Conservation (phyloP, 352 stramenopile genomes). For the Globisporangium uncinulatum region DNA sequence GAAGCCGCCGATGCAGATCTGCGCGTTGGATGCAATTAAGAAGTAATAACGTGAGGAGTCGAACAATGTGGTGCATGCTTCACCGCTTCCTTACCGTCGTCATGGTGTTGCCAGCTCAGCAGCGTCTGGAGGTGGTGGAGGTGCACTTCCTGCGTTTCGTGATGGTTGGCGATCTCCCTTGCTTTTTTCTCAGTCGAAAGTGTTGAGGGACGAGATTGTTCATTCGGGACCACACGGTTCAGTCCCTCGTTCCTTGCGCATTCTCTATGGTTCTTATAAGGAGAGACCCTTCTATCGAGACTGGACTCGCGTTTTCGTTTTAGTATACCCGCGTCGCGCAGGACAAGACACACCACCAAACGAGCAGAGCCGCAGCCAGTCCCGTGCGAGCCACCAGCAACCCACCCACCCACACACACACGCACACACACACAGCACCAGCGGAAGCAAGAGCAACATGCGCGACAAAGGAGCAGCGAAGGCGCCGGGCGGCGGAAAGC, state of each 20-base stretch:
- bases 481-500: slow-evolving; percentile 32
- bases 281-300: background rate
- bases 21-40: background rate
- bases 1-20: slow-evolving; percentile 80
- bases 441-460: slow-evolving; percentile 17
- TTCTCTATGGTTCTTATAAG: slow-evolving; percentile 21
- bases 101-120: no score
- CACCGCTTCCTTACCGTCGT: background rate
- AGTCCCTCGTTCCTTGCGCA: slow-evolving; percentile 3
- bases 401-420: background rate
- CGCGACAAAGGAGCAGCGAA: slow-evolving; percentile 58
- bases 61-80: background rate
- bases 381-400: background rate
- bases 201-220: background rate
- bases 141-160: no score
- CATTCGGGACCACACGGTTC: background rate
- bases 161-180: no score
- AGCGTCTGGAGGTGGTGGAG: no score
- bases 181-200: background rate
- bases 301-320: background rate
- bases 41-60: background rate
- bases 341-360: slow-evolving; percentile 3
- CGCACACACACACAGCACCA: background rate
- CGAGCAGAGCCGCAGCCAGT: background rate
- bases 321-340: background rate